Conservation (phyloP, 1,284 basidiomycete species). For the Rhodotorula sp. region DNA sequence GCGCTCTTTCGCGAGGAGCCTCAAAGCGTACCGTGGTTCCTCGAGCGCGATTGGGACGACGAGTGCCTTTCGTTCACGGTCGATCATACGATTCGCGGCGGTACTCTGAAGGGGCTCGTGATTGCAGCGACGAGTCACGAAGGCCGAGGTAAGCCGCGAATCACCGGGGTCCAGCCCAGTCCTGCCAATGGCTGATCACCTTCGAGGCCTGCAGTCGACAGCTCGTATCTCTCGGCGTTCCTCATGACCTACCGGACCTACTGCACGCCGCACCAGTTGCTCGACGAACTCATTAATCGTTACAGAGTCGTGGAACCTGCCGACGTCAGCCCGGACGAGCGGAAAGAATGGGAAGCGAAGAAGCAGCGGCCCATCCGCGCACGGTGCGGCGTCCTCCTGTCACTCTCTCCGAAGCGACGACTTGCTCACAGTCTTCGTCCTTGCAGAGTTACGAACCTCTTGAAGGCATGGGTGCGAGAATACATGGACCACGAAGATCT, state of each 20-base stretch:
- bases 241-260: constrained; percentile 97
- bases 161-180: not conserved
- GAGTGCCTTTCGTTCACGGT: constrained; percentile 79
- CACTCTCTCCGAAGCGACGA: not conserved
- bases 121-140: constrained; percentile 89
- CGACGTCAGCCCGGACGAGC: constrained; percentile 63
- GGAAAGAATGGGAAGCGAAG: constrained; percentile 76
- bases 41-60: constrained; percentile 73
- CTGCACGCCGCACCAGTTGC: constrained; percentile 77
- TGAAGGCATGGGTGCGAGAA: constrained; percentile 52
- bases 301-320: constrained; percentile 77
- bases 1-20: constrained; percentile 9
- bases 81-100: constrained; percentile 76
- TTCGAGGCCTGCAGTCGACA: constrained; percentile 54
- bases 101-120: constrained; percentile 78
- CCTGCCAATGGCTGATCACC: constrained; percentile 7
- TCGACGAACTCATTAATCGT: constrained; percentile 78
- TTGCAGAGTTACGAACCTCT: constrained; percentile 49
- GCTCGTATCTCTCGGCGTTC: constrained; percentile 85
- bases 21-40: constrained; percentile 44
- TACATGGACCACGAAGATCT: constrained; percentile 50
- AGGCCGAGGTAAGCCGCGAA: constrained; percentile 36
- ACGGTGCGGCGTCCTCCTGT: constrained; percentile 62
- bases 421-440: not conserved
- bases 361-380: constrained; percentile 87